Evolutionary conservation across 2,329 filamentous ascomycete genomes (phyloP).

Genomic region (Gaeumannomyces tritici): DNA sequence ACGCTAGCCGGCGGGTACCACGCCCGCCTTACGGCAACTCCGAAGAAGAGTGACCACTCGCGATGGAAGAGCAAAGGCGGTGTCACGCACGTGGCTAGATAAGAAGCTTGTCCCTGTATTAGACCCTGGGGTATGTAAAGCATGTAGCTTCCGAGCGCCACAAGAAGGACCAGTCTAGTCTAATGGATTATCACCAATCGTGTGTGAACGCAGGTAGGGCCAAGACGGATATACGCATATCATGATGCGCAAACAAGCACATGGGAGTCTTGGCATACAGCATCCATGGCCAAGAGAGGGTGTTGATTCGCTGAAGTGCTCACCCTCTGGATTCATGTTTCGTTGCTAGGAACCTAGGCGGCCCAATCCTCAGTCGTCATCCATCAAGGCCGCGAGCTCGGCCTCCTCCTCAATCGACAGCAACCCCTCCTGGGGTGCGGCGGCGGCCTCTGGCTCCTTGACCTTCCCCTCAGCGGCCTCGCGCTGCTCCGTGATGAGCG

Average conservation of each 20-base stretch:
- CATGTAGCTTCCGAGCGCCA: neutral
- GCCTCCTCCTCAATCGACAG: constrained; percentile 84
- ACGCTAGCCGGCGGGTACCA: neutral
- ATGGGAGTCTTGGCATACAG: too few species aligned
- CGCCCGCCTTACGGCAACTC: neutral
- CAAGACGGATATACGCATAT: neutral
- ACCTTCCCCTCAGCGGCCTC: constrained; percentile 35
- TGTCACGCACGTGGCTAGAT: neutral
- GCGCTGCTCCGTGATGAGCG: constrained; percentile 34
- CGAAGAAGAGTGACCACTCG: neutral
- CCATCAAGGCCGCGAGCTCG: constrained; percentile 87
- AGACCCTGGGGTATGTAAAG: too few species aligned
- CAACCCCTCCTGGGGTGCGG: constrained; percentile 35
- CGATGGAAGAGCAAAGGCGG: neutral
- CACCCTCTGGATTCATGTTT: neutral
- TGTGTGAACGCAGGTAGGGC: too few species aligned
- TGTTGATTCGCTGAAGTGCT: neutral
- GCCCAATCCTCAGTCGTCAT: constrained; percentile 41
- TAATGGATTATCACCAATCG: neutral
- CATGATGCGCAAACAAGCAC: neutral
- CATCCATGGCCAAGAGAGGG: constrained; percentile 13
- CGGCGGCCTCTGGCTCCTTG: constrained; percentile 34
- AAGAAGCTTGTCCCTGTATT: neutral
- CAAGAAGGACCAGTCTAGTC: neutral
- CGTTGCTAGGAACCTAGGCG: neutral